phyloP scores from a whole-genome alignment of 768 basidiomycete species.

The Leccinum subgranulosum region DNA sequence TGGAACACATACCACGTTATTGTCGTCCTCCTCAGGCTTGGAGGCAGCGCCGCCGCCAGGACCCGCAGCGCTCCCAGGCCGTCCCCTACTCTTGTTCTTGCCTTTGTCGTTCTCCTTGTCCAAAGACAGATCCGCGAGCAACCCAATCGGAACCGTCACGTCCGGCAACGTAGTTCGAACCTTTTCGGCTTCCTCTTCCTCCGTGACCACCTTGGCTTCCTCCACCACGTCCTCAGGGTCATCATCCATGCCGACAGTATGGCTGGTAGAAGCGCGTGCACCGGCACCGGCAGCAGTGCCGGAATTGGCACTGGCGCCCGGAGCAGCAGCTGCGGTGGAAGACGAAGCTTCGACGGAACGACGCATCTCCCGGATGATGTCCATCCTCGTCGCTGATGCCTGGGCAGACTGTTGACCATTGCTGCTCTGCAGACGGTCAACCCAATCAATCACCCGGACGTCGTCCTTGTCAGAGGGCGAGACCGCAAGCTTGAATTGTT shows the following conservation, averaged over 20 bases:
- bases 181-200: slow-evolving; percentile 44
- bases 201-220: slow-evolving; percentile 27
- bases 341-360: slow-evolving; percentile 25
- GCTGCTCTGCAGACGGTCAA: slow-evolving; percentile 64
- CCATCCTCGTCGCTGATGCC: slow-evolving; percentile 27
- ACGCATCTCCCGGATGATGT: slow-evolving; percentile 29
- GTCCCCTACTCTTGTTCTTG: slow-evolving; percentile 35
- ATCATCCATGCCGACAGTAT: slow-evolving; percentile 1
- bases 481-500: slow-evolving; percentile 74
- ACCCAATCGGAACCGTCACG: slow-evolving; percentile 67
- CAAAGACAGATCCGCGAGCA: slow-evolving; percentile 71
- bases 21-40: slow-evolving; percentile 51
- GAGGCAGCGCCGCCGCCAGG: neutral
- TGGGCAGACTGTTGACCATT: slow-evolving; percentile 44
- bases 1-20: slow-evolving; percentile 51
- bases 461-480: slow-evolving; percentile 73
- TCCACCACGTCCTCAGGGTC: slow-evolving; percentile 41
- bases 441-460: slow-evolving; percentile 67
- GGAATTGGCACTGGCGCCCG: neutral
- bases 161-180: slow-evolving; percentile 57
- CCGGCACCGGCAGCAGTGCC: neutral
- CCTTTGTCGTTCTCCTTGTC: slow-evolving; percentile 49
- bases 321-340: neutral
- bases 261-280: neutral
- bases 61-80: slow-evolving; percentile 22